phyloP scores from a whole-genome alignment of 305 asterid species.

The Nicotiana rustica region DNA sequence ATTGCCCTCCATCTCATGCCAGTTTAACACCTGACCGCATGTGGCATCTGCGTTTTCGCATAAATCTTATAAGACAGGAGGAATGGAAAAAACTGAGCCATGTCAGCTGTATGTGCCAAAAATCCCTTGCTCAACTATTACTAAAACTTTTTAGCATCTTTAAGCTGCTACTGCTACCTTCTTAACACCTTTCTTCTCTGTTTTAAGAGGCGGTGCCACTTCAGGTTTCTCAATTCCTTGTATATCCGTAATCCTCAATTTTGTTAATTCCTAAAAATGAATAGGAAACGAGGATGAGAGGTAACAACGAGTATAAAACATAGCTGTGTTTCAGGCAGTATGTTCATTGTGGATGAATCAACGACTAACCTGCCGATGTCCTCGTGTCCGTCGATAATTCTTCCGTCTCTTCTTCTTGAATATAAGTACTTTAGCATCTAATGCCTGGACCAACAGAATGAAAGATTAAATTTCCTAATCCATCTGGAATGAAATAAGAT shows the following conservation, averaged over 20 bases:
- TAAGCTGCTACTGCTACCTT: constrained; percentile 42
- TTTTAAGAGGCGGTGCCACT: constrained; percentile 35
- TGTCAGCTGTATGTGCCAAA: constrained; percentile 23
- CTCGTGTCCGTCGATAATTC: constrained; percentile 89
- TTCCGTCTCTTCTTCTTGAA: constrained; percentile 98
- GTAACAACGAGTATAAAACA: neutral
- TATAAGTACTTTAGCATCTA: constrained; percentile 92
- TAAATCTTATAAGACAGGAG: neutral
- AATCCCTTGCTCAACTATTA: neutral
- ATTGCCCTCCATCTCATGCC: constrained; percentile 1
- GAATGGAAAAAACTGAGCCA: neutral
- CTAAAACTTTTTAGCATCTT: constrained; percentile 21
- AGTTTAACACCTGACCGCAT: neutral
- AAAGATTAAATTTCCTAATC: neutral
- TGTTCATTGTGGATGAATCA: neutral
- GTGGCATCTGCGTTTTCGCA: constrained; percentile 29
- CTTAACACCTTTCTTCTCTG: constrained; percentile 43
- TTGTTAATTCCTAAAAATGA: constrained; percentile 49
- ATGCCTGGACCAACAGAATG: constrained; percentile 59
- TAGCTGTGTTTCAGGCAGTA: neutral
- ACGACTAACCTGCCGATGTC: constrained; percentile 87
- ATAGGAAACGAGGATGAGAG: neutral
- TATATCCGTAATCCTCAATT: constrained; percentile 55
- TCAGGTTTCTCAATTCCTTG: constrained; percentile 55
- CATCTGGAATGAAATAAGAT: neutral